phyloP scores from a whole-genome alignment of 2,329 filamentous ascomycete species.

The Fusarium paranaense region DNA sequence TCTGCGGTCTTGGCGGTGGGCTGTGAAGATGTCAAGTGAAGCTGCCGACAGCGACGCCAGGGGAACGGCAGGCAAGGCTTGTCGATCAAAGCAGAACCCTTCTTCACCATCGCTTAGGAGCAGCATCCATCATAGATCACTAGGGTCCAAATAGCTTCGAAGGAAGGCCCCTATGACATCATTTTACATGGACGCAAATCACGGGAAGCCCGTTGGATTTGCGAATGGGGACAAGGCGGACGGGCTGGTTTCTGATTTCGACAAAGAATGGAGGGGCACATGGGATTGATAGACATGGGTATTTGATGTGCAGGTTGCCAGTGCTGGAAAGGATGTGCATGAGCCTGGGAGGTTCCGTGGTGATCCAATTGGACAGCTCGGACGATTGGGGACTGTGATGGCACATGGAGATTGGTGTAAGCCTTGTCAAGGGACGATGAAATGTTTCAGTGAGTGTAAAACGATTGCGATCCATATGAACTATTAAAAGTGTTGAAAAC shows the following conservation, averaged over 20 bases:
- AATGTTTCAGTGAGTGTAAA: background rate
- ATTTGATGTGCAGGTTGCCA: background rate
- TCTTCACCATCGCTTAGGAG: background rate
- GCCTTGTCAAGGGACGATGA: background rate
- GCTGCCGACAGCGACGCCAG: background rate
- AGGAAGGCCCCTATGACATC: constrained; percentile 29
- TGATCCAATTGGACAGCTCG: constrained; percentile 14
- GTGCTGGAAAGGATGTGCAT: constrained; percentile 15
- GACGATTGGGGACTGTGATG: background rate
- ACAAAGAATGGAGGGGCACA: background rate
- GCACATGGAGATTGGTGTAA: background rate
- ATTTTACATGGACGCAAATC: constrained; percentile 8
- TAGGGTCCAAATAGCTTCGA: background rate
- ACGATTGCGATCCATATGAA: background rate
- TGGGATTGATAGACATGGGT: background rate
- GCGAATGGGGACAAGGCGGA: background rate
- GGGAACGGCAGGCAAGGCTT: background rate
- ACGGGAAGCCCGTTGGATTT: background rate
- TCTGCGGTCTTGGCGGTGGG: background rate
- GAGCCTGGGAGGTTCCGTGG: constrained; percentile 1
- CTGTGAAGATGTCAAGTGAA: background rate
- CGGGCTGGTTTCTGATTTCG: background rate
- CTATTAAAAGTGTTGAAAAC: background rate
- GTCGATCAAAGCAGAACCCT: background rate
- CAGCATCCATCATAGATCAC: background rate